phyloP scores from a whole-genome alignment of 257 asterid genomes.

The Salvia hispanica region DNA sequence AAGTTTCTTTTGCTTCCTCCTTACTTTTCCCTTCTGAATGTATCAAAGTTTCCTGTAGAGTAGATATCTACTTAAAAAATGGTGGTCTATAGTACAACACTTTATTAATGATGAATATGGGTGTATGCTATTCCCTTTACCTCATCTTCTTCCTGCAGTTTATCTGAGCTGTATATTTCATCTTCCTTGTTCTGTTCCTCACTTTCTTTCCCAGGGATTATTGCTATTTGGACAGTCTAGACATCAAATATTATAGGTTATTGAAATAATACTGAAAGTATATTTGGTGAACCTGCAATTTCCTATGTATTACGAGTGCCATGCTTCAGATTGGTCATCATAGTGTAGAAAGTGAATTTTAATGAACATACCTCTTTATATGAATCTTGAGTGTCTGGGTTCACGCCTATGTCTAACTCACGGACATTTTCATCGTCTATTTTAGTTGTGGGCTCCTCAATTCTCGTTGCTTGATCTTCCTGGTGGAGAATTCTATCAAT shows the following conservation, averaged over 20 bases:
- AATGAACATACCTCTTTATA: slow-evolving; percentile 40
- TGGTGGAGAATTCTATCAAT: slow-evolving; percentile 20
- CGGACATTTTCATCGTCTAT: slow-evolving; percentile 33
- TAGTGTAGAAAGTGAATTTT: slow-evolving; percentile 16
- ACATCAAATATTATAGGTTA: background rate
- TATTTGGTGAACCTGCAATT: background rate
- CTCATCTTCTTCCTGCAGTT: slow-evolving; percentile 35
- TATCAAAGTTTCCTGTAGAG: slow-evolving; percentile 41
- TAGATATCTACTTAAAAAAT: slow-evolving; percentile 10
- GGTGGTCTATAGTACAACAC: background rate
- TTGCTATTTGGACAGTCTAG: slow-evolving; percentile 7
- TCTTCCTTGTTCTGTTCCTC: slow-evolving; percentile 34
- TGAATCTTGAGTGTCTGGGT: slow-evolving; percentile 32
- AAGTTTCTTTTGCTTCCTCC: slow-evolving; percentile 18
- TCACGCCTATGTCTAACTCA: slow-evolving; percentile 21
- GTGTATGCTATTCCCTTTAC: slow-evolving; percentile 32
- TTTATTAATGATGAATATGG: slow-evolving; percentile 20
- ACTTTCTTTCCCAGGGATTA: slow-evolving; percentile 26
- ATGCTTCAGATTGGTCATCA: slow-evolving; percentile 6
- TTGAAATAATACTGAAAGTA: background rate
- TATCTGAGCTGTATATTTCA: slow-evolving; percentile 34
- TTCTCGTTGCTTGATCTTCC: slow-evolving; percentile 28
- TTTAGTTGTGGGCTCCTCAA: slow-evolving; percentile 30
- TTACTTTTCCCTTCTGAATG: slow-evolving; percentile 29
- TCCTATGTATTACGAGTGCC: slow-evolving; percentile 9